These are phyloP conservation scores for Enterocytospora artemiae DNA, from an alignment of 371 early-diverging fungal genomes.

Conservation along the genomic window DNA sequence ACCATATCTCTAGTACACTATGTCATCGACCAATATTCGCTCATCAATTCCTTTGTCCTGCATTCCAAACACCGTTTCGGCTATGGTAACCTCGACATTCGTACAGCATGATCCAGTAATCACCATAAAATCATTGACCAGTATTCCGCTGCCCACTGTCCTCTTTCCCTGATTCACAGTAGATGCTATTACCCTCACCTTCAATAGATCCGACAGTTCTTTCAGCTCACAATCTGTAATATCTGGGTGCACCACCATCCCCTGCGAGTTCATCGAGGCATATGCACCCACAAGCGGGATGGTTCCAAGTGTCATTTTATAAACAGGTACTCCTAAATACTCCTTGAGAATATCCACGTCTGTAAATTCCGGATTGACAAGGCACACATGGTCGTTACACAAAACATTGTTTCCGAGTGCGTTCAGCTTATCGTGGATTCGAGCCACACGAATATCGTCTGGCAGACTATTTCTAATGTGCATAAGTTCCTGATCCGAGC, in stretches of 20 bases:
- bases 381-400: slow-evolving; percentile 97
- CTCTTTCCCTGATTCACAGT: slow-evolving; percentile 97
- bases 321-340: slow-evolving; percentile 89
- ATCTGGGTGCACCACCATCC: slow-evolving; percentile 88
- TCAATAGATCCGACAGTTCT: slow-evolving; percentile 87
- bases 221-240: slow-evolving; percentile 89
- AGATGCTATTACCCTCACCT: slow-evolving; percentile 92
- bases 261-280: slow-evolving; percentile 89
- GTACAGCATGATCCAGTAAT: slow-evolving; percentile 94
- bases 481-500: slow-evolving; percentile 96
- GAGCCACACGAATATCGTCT: slow-evolving; percentile 78
- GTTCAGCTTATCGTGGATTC: slow-evolving; percentile 91
- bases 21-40: slow-evolving; percentile 11
- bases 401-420: slow-evolving; percentile 97
- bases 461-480: slow-evolving; percentile 92
- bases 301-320: slow-evolving; percentile 90
- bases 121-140: slow-evolving; percentile 95
- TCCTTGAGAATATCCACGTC: slow-evolving; percentile 95
- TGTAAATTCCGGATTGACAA: slow-evolving; percentile 95
- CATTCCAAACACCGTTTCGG: slow-evolving; percentile 78
- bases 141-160: slow-evolving; percentile 87
- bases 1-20: slow-evolving; percentile 7
- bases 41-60: slow-evolving; percentile 11
- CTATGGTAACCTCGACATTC: slow-evolving; percentile 85
- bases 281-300: slow-evolving; percentile 94